Base-by-base conservation (phyloP, 805 yeast genomes). In the Lipomyces orientalis region DNA sequence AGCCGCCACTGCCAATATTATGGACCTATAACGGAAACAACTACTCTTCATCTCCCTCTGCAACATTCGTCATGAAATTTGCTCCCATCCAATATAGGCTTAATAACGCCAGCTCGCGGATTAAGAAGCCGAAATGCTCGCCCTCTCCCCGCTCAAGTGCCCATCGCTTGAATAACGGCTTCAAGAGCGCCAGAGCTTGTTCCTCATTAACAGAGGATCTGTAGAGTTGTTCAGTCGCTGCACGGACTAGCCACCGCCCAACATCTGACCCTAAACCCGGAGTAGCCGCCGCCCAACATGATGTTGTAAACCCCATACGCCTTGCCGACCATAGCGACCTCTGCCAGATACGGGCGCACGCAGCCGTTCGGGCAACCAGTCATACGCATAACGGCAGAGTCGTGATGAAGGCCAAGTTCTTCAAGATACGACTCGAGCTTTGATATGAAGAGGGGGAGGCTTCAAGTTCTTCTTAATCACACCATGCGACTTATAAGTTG, bases 331-430 rank as follows among this genome's bases (percentile, higher is more conserved):
- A 93, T 84, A 0, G 98, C 98, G 66, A 94, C 87, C 79, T 94
- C 98, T 4, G 98, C 98, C 61, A 94, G 81, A 97, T 97, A 94
- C 34, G 98, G 98, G 80, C 98, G 88, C 29, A 98, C 94, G 83
- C 98, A 94, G 74, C 98, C 98, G 79, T 94, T 94, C 64, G 98
- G 98, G 85, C 98, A 94, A 65, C 98, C 98, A 37, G 98, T 94
- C 98, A 94, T 93, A 82, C 98, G 88, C 97, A 94, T 90, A 34
- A 93, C 97, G 72, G 94, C 86, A 8, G 97, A 88, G 80, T 94
- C 98, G 76, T 93, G 97, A 77, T 97, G 90, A 74, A 94, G 85
- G 8, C 98, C 98, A 73, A 88, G 88, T 76, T 93, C 97, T 80
- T 94, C 98, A 67, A 94, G 83, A 25, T 92, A 87, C n/a, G 82